These are phyloP conservation scores for Trametes sp. DNA, from an alignment of 1,284 basidiomycete species.

Conservation along the genomic window DNA sequence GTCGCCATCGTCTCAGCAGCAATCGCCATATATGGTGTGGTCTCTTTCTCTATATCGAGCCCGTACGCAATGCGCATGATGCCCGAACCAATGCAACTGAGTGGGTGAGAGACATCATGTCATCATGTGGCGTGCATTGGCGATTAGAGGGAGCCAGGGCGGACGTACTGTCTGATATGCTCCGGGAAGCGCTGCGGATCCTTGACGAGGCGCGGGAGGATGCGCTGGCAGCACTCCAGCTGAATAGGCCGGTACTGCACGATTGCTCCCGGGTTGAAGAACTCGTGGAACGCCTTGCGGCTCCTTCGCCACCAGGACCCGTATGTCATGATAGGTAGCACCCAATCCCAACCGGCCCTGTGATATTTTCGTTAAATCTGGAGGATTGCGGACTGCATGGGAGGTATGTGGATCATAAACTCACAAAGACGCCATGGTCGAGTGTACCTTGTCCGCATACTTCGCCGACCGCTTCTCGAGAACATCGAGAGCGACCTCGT, in stretches of 20 bases:
- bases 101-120: not conserved
- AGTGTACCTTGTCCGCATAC: conserved; percentile 26
- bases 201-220: conserved; percentile 13
- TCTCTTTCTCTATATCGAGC: conserved; percentile 37
- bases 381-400: no score
- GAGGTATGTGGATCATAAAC: not conserved
- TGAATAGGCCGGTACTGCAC: conserved; percentile 13
- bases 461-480: conserved; percentile 50
- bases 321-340: conserved; percentile 16
- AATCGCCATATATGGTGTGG: conserved; percentile 14
- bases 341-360: conserved; percentile 20
- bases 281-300: conserved; percentile 21
- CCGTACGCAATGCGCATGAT: conserved; percentile 42
- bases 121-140: no score
- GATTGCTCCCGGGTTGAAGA: conserved; percentile 12
- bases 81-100: not conserved
- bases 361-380: not conserved
- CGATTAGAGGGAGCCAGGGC: no score
- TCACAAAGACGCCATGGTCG: conserved; percentile 17
- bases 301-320: conserved; percentile 13
- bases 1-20: conserved; percentile 16
- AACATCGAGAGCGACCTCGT: conserved; percentile 43
- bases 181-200: conserved; percentile 14
- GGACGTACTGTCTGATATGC: conserved; percentile 21
- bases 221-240: conserved; percentile 9